Evolutionary conservation across 208 protist genomes (phyloP), one percentile per base, ranked within the genome.

Genomic region (Trypanosoma cruzi): DNA sequence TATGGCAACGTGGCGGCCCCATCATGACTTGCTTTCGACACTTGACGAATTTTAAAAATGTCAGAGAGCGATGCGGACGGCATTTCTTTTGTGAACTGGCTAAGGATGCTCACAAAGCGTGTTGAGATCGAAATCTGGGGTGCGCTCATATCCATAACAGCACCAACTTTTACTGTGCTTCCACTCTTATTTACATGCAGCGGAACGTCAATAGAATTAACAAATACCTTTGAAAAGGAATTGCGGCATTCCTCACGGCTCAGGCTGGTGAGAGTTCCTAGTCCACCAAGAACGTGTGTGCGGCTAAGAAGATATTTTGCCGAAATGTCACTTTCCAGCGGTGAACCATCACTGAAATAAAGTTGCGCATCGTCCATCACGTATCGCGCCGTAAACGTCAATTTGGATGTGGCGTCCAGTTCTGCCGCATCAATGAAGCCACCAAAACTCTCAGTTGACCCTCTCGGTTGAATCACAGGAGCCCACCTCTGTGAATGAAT

Each of bases 331-430:
- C 28, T 26, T 0, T 13, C 44, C 36, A 93, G 61, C 7, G 79
- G 79, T 8, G 78, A 83, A 11, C 92, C 92, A 55, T 89, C 79
- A 13, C 83, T 88, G 64, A 84, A 87, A 77, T 88, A 96, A 16
- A 89, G 59, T 62, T 86, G 52, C 40, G 75, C 84, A 67, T 89
- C 77, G 26, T 68, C 72, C n/a, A 82, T 55, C 22, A 80, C 49
- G 56, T 93, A 71, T n/a, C 85, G 77, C 3, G 85, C 86, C 29
- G 69, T 73, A 53, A 93, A 85, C 22, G 69, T 76, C 44, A 42
- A 0, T 28, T n/a, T 75, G 1, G 4, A 36, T 20, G 29, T 26
- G 3, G 31, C 42, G 4, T 48, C 40, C 34, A 31, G 10, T 24
- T 52, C 64, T 32, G 34, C 13, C 7, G 34, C 24, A 32, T 2